Conservation (phyloP, 257 asterid species). For the Schizonepeta tenuifolia region DNA sequence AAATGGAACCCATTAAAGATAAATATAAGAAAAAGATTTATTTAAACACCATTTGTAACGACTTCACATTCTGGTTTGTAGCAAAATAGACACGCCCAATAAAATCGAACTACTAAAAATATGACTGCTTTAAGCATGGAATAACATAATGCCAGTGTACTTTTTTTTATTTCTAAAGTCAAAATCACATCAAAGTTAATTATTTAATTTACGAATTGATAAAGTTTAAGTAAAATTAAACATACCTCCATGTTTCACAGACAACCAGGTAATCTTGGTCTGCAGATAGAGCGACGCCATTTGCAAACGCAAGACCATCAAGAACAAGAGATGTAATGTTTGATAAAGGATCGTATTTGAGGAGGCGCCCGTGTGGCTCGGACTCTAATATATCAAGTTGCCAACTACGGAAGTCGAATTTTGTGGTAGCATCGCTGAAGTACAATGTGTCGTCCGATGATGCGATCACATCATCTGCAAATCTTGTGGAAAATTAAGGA, state of each 20-base stretch:
- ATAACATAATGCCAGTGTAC: too few species aligned
- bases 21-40: too few species aligned
- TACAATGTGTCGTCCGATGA: constrained; percentile 64
- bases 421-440: constrained; percentile 66
- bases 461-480: constrained; percentile 71
- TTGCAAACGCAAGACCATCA: constrained; percentile 55
- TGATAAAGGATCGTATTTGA: constrained; percentile 48
- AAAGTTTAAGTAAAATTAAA: background rate
- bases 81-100: too few species aligned
- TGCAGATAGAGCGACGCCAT: constrained; percentile 67
- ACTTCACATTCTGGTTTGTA: too few species aligned
- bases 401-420: constrained; percentile 50
- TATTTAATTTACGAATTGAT: too few species aligned
- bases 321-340: constrained; percentile 50
- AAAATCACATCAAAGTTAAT: too few species aligned
- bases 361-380: constrained; percentile 63
- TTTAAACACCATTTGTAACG: too few species aligned
- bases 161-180: too few species aligned
- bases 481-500: constrained; percentile 32
- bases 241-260: constrained; percentile 79
- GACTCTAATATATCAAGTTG: constrained; percentile 59
- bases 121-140: too few species aligned
- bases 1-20: too few species aligned
- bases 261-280: constrained; percentile 59
- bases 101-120: too few species aligned